Conservation (phyloP, 805 yeast species). For the Komagataella mondaviorum region DNA sequence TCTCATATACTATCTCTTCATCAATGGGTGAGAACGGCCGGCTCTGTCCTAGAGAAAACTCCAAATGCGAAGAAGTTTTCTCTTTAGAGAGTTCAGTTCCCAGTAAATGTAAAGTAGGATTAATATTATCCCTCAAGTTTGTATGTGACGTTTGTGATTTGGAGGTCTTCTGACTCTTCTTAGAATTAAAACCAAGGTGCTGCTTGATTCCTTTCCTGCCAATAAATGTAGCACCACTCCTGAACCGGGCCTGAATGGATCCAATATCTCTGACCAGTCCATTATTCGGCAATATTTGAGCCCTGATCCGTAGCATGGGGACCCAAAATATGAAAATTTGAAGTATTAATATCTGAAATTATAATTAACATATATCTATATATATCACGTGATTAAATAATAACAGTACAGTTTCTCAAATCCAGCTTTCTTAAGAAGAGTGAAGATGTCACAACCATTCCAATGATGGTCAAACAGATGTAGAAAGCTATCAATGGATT, state of each 20-base stretch:
- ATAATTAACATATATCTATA: too few species aligned
- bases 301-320: neutral
- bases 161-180: neutral
- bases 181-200: too few species aligned
- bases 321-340: neutral
- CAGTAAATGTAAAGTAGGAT: neutral
- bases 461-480: conserved; percentile 2
- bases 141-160: neutral
- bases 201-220: neutral
- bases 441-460: neutral
- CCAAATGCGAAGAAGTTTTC: neutral
- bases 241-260: neutral
- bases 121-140: neutral
- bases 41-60: neutral
- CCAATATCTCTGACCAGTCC: neutral
- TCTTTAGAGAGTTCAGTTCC: neutral
- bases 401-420: neutral
- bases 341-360: neutral
- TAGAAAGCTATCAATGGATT: conserved; percentile 24
- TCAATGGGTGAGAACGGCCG: neutral
- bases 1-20: neutral
- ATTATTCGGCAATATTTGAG: neutral
- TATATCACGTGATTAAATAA: neutral
- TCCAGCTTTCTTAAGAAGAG: neutral
- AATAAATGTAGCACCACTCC: neutral